Evolutionary conservation across 2,329 filamentous ascomycete species (phyloP), one percentile per base, ranked within the genome.

Genomic region (Massarina eburnea): DNA sequence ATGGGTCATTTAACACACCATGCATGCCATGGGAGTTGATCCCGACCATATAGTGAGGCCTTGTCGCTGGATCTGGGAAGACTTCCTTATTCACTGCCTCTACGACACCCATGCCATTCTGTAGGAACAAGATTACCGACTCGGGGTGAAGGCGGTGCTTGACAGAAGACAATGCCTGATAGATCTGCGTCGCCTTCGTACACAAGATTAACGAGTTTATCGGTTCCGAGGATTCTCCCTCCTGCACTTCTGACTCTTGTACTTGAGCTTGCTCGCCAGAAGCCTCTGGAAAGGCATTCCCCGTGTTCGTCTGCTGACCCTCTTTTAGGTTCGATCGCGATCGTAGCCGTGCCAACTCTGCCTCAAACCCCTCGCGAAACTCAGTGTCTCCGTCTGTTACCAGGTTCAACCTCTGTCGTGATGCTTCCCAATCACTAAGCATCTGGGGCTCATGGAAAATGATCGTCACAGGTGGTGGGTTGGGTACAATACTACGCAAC

Each of bases 71-170:
- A 49, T 91, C 80, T 0, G 81, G 78, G 56, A 96, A 96, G 21
- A 95, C 68, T 9, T 79, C 69, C 26, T 78, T 71, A 58, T 89
- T 90, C 32, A 96, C 78, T 39, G 84, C 80, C 39, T 97, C 91
- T n/a, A 90, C 76, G 1, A 90, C 75, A 1, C 94, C 92, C 69
- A 97, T 81, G 1, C 91, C 90, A 51, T 92, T 88, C 45, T 90
- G 86, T 45, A 95, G 68, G 44, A 95, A 80, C 48, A 88, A 83
- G 7, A 96, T 79, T 0, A 89, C 88, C 1, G 86, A 89, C 21
- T 82, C 73, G 2, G 79, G 74, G 34, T 80, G 77, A n/a, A 95
- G 72, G 8, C 89, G 81, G 51, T 83, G 78, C 2, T 84, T 78
- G 41, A 95, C 81, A 1, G 80, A 71, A 6, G 80, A 74, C 12